phyloP scores from a whole-genome alignment of 352 stramenopile genomes.

The Globisporangium middletonii region DNA sequence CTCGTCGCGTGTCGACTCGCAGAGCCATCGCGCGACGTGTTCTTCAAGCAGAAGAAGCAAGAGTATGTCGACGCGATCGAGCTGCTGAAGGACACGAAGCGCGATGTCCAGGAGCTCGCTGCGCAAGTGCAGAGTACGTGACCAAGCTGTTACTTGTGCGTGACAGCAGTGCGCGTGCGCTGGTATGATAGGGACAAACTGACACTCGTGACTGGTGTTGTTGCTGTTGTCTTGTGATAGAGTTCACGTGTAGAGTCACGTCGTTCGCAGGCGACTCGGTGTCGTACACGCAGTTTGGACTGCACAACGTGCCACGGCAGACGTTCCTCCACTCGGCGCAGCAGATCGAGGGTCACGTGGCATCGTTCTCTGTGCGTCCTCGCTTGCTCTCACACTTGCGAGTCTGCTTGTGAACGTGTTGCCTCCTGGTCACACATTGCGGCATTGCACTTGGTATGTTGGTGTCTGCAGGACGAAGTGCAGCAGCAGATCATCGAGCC shows the following conservation, averaged over 20 bases:
- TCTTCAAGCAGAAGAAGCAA: slow-evolving; percentile 38
- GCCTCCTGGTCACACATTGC: not conserved
- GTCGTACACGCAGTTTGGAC: slow-evolving; percentile 5
- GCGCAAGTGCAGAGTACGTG: slow-evolving; percentile 34
- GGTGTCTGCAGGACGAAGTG: slow-evolving; percentile 32
- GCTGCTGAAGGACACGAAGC: slow-evolving; percentile 31
- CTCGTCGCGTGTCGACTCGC: slow-evolving; percentile 45
- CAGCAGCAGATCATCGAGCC: slow-evolving; percentile 24
- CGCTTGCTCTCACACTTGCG: not conserved
- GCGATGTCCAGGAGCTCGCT: slow-evolving; percentile 34
- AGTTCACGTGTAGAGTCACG: slow-evolving; percentile 6
- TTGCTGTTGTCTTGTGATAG: not conserved
- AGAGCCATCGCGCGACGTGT: slow-evolving; percentile 42
- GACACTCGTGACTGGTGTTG: not conserved
- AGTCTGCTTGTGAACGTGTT: not conserved
- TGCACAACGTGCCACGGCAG: slow-evolving; percentile 1
- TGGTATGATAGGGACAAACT: not conserved
- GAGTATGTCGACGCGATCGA: slow-evolving; percentile 37
- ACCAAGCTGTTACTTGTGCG: not conserved
- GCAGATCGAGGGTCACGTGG: slow-evolving; percentile 11
- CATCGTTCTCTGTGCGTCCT: slow-evolving; percentile 8
- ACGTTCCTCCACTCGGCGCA: slow-evolving; percentile 10
- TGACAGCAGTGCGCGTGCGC: not conserved
- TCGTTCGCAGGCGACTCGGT: slow-evolving; percentile 9
- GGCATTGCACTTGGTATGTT: not conserved